Evolutionary conservation across 2,329 filamentous ascomycete genomes (phyloP).

Genomic region (Daldinia sp.): DNA sequence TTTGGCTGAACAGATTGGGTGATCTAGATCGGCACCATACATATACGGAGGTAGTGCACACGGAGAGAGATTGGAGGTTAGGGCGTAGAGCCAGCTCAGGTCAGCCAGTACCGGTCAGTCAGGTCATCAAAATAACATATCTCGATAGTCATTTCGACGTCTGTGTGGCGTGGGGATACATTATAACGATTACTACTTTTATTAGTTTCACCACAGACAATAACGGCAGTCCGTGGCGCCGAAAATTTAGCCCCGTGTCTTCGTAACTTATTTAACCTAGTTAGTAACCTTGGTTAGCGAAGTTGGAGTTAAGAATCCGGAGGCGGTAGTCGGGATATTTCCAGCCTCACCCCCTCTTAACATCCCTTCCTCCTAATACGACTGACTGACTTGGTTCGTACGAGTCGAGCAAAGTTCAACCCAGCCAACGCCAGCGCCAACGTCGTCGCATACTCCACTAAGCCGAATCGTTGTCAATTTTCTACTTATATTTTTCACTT

Average conservation of each 20-base stretch:
- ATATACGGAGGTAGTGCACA: constrained; percentile 1
- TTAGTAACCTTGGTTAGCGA: not conserved
- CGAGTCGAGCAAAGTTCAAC: constrained; percentile 20
- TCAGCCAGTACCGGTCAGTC: not conserved
- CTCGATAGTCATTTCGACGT: not conserved
- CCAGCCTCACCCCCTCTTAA: not conserved
- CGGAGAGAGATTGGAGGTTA: no score
- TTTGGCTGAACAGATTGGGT: constrained; percentile 12
- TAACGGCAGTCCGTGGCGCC: constrained; percentile 21
- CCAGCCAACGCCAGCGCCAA: constrained; percentile 16
- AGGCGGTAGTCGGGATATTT: not conserved
- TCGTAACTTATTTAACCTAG: constrained; percentile 22
- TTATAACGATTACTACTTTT: constrained; percentile 5
- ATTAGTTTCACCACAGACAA: constrained; percentile 16
- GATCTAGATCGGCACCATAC: constrained; percentile 26
- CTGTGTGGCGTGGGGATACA: not conserved
- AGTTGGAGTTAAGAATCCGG: not conserved
- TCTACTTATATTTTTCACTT: not conserved
- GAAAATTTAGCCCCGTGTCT: constrained; percentile 19
- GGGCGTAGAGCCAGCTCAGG: not conserved
- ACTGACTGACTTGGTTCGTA: constrained; percentile 5
- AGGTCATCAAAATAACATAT: not conserved
- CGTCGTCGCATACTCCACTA: constrained; percentile 13
- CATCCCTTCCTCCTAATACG: constrained; percentile 3
- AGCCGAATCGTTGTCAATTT: constrained; percentile 20